phyloP scores from a whole-genome alignment of 805 yeast genomes.

The Komagataella mondaviorum region DNA sequence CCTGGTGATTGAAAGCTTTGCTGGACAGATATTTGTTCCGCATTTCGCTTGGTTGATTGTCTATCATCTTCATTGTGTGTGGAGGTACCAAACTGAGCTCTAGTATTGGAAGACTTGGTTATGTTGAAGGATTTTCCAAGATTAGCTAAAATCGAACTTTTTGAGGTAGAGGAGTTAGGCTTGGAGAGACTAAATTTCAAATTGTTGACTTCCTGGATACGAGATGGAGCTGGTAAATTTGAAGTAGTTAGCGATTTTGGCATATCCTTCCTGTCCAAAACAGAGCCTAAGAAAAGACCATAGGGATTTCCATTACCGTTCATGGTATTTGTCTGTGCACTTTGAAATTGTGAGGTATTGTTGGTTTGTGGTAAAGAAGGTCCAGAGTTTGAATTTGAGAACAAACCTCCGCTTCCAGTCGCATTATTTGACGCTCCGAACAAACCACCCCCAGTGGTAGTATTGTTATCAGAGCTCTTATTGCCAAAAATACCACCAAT shows the following conservation, averaged over 20 bases:
- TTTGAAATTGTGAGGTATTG: neutral
- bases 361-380: neutral
- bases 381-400: neutral
- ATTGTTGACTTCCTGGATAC: neutral
- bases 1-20: neutral
- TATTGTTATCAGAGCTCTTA: slow-evolving; percentile 7
- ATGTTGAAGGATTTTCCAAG: neutral
- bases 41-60: neutral
- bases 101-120: neutral
- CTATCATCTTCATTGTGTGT: neutral
- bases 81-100: neutral
- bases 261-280: slow-evolving; percentile 9
- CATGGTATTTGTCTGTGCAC: neutral
- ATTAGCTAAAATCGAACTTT: neutral
- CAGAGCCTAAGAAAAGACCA: slow-evolving; percentile 9
- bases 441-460: slow-evolving; percentile 1
- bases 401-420: neutral
- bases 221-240: neutral
- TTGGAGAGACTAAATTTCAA: neutral
- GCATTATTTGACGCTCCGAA: slow-evolving; percentile 10
- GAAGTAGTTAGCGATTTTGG: slow-evolving; percentile 17
- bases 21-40: neutral
- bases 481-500: slow-evolving; percentile 12
- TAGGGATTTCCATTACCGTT: slow-evolving; percentile 10
- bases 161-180: neutral